Percentiles rank a stretch among this genome's conserved stretches.
These are phyloP conservation scores for Pseudozyma sp. DNA, from an alignment of 1,284 basidiomycete species.

Conservation along the genomic window DNA sequence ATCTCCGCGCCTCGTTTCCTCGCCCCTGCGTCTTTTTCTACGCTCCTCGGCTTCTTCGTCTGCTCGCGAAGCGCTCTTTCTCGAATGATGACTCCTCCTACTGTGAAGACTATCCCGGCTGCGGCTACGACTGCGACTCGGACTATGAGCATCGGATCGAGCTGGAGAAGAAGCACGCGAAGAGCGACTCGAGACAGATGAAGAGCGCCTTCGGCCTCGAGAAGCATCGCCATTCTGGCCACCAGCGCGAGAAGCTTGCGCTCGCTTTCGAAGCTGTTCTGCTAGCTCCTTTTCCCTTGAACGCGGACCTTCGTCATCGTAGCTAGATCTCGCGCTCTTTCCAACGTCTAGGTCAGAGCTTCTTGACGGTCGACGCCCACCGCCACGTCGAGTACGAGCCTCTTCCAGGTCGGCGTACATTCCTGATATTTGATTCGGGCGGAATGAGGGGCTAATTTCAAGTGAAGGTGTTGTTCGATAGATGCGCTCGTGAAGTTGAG, in stretches of 20 bases:
- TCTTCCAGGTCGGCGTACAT: slow-evolving; percentile 67
- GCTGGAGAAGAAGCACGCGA: slow-evolving; percentile 33
- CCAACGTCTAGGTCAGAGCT: slow-evolving; percentile 34
- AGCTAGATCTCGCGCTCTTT: slow-evolving; percentile 11
- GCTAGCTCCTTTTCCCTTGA: slow-evolving; percentile 63
- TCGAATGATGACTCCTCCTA: slow-evolving; percentile 29
- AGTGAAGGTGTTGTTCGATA: no score
- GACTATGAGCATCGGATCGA: slow-evolving; percentile 20
- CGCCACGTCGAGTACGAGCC: slow-evolving; percentile 38
- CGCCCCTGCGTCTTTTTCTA: slow-evolving; percentile 54
- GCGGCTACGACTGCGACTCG: slow-evolving; percentile 32
- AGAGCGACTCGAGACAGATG: slow-evolving; percentile 27
- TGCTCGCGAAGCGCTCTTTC: slow-evolving; percentile 46
- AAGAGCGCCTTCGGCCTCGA: slow-evolving; percentile 28
- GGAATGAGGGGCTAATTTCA: no score
- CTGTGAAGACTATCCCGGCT: slow-evolving; percentile 35
- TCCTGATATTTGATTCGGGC: not conserved
- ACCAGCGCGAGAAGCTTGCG: slow-evolving; percentile 45
- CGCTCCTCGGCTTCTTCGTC: slow-evolving; percentile 62
- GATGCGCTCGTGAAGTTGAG: not conserved
- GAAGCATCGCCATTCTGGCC: slow-evolving; percentile 6
- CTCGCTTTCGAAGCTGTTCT: slow-evolving; percentile 62
- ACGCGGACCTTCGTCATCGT: slow-evolving; percentile 14
- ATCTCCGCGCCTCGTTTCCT: slow-evolving; percentile 54
- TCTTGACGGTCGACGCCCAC: slow-evolving; percentile 16